These are phyloP conservation scores for Taphrina deformans DNA, from an alignment of 1,139 yeast genomes.

Conservation along the genomic window DNA sequence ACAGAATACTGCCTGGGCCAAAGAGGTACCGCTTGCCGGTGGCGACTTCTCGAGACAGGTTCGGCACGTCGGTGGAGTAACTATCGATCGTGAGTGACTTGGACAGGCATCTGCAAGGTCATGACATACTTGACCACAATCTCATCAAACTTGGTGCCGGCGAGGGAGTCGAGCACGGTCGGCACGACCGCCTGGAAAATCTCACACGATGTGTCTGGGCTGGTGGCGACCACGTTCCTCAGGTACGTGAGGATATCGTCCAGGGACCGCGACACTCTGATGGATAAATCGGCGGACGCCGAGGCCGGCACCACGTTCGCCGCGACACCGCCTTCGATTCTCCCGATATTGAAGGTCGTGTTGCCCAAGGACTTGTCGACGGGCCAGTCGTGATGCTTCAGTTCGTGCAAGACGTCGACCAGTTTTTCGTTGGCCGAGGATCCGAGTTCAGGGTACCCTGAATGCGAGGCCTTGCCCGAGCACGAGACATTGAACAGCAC, in stretches of 20 bases:
- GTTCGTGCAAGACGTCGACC: constrained; percentile 53
- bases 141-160: constrained; percentile 24
- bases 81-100: constrained; percentile 45
- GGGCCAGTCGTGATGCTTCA: constrained; percentile 51
- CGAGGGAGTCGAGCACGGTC: constrained; percentile 20
- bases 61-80: constrained; percentile 67
- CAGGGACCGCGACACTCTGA: constrained; percentile 58
- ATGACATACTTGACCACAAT: constrained; percentile 27
- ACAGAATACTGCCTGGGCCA: constrained; percentile 68
- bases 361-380: constrained; percentile 57
- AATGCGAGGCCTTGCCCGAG: constrained; percentile 60
- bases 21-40: constrained; percentile 55
- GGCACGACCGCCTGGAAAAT: constrained; percentile 25
- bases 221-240: constrained; percentile 44
- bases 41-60: constrained; percentile 42
- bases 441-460: constrained; percentile 71
- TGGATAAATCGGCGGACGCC: constrained; percentile 54
- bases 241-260: constrained; percentile 49
- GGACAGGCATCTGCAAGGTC: no score
- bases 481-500: constrained; percentile 50
- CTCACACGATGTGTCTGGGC: constrained; percentile 26
- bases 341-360: constrained; percentile 63
- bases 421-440: constrained; percentile 61
- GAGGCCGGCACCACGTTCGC: constrained; percentile 64
- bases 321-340: constrained; percentile 61